Evolutionary conservation across 2,329 filamentous ascomycete species (phyloP), one percentile per base, ranked within the genome.

Genomic region (Eurotiales sp.): DNA sequence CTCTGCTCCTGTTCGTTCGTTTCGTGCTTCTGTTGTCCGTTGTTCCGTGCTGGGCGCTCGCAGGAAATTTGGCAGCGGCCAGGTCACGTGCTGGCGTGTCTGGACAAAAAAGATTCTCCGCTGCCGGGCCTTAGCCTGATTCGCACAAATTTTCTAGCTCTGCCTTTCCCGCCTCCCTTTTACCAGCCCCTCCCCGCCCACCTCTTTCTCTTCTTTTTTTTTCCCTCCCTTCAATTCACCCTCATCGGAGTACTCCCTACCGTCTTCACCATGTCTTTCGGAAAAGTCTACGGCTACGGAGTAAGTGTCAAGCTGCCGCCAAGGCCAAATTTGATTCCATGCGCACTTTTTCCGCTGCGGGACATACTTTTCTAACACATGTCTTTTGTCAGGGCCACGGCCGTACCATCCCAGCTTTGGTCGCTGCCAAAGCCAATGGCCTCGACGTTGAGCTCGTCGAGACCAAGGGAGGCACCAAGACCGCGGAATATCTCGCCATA

Each of bases 371-470:
- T 63, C 54, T 58, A 63, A 61, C 49, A 48, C 52, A 61, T 53
- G 51, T 62, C 46, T 52, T 47, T 51, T 55, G 70, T 23, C 46
- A 96, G 91, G 83, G 81, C 72, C 96, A 96, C 83, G 80, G 88
- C 76, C 91, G 92, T 80, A 88, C 87, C 74, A 88, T 87, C 68
- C 85, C 86, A 72, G 88, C 96, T 76, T 84, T 86, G 73, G 91
- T 89, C 66, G 89, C 96, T 70, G 93, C 93, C 66, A 97, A 99
- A 86, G 90, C 90, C 79, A 97, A 97, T 78, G 85, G 87, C 72
- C 83, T 99, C 71, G 90, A 97, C 61, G 75, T 99, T 64, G 90
- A 96, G 77, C 75, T 91, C 61, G 86, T 93, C 63, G 76, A 87
- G 65, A 87, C 84, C 59, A 50, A 63, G 58, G 52, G 60, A 41